These are phyloP conservation scores for Sugiyamaella americana DNA, from an alignment of 805 yeast species.

Conservation along the genomic window DNA sequence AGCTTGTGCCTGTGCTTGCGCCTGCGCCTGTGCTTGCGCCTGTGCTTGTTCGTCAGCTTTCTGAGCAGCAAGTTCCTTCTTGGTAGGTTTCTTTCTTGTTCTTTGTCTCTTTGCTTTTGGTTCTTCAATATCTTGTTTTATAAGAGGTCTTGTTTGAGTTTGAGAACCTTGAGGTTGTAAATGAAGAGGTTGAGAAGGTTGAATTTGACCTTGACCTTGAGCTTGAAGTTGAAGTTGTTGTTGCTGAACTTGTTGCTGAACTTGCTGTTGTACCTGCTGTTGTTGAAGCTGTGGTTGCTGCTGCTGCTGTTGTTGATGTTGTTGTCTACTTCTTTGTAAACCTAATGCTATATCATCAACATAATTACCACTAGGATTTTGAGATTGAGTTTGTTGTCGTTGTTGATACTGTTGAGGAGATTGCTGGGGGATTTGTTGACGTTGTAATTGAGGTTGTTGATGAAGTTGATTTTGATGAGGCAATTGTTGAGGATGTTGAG, in stretches of 20 bases:
- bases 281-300: conserved; percentile 10
- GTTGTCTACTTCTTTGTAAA: conserved; percentile 5
- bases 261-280: conserved; percentile 8
- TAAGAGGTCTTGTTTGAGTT: conserved; percentile 15
- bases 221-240: conserved; percentile 7
- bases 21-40: neutral
- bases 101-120: conserved; percentile 7
- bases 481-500: conserved; percentile 3
- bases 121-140: conserved; percentile 1
- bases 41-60: neutral
- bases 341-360: neutral
- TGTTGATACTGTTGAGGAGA: conserved; percentile 5
- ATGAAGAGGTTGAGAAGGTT: conserved; percentile 19
- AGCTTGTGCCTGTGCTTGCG: conserved; percentile 2
- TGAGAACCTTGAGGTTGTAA: conserved; percentile 18
- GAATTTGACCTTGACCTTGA: conserved; percentile 14
- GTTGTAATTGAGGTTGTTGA: conserved; percentile 11
- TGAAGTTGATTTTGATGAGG: conserved; percentile 12
- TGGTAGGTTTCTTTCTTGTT: conserved; percentile 2
- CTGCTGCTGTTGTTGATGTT: conserved; percentile 6
- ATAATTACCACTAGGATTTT: conserved; percentile 1
- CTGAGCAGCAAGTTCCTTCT: conserved; percentile 1
- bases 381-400: conserved; percentile 11
- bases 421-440: conserved; percentile 8
- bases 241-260: conserved; percentile 9